A percentile compares a stretch with the other conserved stretches of the same genome.
Conservation (phyloP, 2,329 filamentous ascomycete species). For the Pezicula rhizophila region DNA sequence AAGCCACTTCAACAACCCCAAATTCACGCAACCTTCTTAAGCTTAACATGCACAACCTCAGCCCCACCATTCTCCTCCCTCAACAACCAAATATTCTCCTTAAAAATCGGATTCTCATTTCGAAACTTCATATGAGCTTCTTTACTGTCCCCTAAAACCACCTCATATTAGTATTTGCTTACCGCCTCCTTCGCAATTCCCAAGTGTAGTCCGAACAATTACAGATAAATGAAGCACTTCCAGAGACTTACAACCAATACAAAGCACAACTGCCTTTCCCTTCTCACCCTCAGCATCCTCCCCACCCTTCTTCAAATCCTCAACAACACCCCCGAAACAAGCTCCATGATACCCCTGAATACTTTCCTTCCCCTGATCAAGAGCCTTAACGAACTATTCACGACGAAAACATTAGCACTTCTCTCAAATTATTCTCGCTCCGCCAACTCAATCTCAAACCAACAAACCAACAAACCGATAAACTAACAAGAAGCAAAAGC, state of each 20-base stretch:
- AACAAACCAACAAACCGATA: too few species aligned
- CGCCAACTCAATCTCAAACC: too few species aligned
- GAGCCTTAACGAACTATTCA: not conserved
- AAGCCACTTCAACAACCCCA: not conserved
- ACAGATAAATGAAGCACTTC: not conserved
- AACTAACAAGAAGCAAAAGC: too few species aligned
- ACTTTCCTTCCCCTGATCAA: not conserved
- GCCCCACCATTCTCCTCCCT: not conserved
- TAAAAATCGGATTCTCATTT: not conserved
- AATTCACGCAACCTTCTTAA: not conserved
- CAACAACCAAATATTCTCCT: conserved; percentile 1
- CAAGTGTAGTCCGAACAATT: too few species aligned
- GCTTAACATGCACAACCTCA: not conserved
- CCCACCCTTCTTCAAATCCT: conserved; percentile 1
- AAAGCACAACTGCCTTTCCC: conserved; percentile 1
- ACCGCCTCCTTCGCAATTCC: too few species aligned
- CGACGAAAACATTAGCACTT: too few species aligned
- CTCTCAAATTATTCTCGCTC: too few species aligned
- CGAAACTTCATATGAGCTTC: conserved; percentile 1
- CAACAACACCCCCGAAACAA: conserved; percentile 1
- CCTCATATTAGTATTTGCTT: too few species aligned
- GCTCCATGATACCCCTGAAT: not conserved
- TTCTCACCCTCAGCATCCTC: not conserved
- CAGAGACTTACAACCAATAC: conserved; percentile 4
- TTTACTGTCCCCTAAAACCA: conserved; percentile 3